These are phyloP conservation scores for Pythium oligandrum DNA, from an alignment of 352 stramenopile species.

Conservation along the genomic window DNA sequence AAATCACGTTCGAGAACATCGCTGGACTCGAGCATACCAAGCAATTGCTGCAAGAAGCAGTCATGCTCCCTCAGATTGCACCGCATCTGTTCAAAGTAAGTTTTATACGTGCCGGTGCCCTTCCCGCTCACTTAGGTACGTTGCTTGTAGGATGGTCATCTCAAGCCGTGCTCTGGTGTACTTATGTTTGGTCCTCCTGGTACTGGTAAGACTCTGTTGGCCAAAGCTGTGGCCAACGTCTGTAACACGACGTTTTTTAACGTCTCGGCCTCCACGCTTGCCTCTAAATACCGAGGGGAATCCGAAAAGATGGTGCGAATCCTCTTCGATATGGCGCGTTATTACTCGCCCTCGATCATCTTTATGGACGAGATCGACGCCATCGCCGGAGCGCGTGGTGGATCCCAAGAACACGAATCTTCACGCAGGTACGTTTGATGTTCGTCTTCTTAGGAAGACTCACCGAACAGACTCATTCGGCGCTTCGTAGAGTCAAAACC, in stretches of 20 bases:
- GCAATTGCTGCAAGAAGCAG: constrained; percentile 77
- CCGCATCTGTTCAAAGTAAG: constrained; percentile 78
- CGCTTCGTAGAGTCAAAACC: constrained; percentile 88
- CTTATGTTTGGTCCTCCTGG: constrained; percentile 86
- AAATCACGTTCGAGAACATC: constrained; percentile 80
- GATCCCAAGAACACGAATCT: constrained; percentile 78
- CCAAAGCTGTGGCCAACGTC: constrained; percentile 91
- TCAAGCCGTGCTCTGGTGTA: constrained; percentile 81
- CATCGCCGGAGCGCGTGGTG: constrained; percentile 73
- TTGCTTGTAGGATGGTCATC: constrained; percentile 50
- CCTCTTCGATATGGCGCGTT: constrained; percentile 97
- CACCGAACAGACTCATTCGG: too few species aligned
- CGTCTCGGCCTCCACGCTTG: constrained; percentile 89
- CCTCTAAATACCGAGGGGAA: constrained; percentile 93
- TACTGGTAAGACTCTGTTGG: constrained; percentile 87
- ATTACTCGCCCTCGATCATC: constrained; percentile 96
- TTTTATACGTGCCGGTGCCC: background rate
- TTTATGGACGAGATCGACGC: constrained; percentile 99
- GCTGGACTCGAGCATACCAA: constrained; percentile 80
- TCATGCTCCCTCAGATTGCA: constrained; percentile 84
- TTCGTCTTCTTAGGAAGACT: too few species aligned
- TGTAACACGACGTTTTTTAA: constrained; percentile 99
- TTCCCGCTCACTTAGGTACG: background rate
- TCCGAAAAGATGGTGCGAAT: constrained; percentile 96
- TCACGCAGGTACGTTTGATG: constrained; percentile 50